Percentiles rank a stretch among this genome's conserved stretches.
Conservation (phyloP, 257 asterid species). For the Solanum verrucosum region DNA sequence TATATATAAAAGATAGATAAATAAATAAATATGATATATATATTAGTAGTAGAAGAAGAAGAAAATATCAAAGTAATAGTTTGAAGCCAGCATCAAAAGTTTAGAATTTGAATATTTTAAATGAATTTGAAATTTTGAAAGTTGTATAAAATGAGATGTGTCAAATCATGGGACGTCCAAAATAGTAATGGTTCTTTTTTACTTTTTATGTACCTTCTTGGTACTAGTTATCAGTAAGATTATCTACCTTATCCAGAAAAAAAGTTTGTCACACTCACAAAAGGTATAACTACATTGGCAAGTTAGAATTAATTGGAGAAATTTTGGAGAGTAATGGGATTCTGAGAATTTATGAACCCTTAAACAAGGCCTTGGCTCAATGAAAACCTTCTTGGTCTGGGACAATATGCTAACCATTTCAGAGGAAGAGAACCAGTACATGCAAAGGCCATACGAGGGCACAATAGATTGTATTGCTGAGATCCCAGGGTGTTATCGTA, state of each 20-base stretch:
- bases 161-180: background rate
- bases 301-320: background rate
- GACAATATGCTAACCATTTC: background rate
- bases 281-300: background rate
- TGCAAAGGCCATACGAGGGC: background rate
- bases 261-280: background rate
- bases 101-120: background rate
- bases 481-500: background rate
- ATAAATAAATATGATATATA: background rate
- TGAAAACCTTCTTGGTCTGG: background rate
- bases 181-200: background rate
- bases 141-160: background rate
- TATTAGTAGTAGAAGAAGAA: background rate
- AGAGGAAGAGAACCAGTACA: background rate
- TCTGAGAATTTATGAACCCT: background rate
- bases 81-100: background rate
- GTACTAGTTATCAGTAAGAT: background rate
- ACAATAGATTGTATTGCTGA: background rate
- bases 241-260: background rate
- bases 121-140: background rate
- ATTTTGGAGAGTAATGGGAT: background rate
- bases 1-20: background rate
- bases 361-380: background rate
- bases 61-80: background rate
- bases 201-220: background rate